A percentile compares a stretch with the other conserved stretches of the same genome.
phyloP scores from a whole-genome alignment of 306 rosid genomes.

The Trifolium dubium region DNA sequence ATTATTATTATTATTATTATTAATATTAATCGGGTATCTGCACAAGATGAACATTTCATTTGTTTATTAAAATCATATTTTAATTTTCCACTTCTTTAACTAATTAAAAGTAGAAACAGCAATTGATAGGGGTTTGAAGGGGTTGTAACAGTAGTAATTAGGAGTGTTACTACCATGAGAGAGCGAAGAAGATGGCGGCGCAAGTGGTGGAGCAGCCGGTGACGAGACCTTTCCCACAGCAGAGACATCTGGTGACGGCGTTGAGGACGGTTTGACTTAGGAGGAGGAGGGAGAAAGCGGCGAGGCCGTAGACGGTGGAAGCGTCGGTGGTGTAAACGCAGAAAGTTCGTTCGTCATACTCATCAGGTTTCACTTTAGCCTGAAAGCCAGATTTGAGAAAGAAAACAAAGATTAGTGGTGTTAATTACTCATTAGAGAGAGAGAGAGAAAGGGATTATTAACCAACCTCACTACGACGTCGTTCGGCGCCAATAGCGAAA shows the following conservation, averaged over 20 bases:
- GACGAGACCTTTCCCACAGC: conserved; percentile 88
- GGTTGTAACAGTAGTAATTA: neutral
- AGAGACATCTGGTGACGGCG: conserved; percentile 85
- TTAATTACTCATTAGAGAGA: neutral
- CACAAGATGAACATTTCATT: too few relatives aligned
- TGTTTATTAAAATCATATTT: neutral
- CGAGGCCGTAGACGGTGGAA: conserved; percentile 82
- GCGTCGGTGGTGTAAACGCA: conserved; percentile 85
- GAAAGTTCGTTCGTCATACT: conserved; percentile 73
- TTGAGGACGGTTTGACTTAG: conserved; percentile 69
- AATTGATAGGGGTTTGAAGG: neutral
- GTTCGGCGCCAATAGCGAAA: conserved; percentile 89
- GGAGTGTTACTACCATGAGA: conserved; percentile 64
- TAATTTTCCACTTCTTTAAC: neutral
- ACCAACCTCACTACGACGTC: conserved; percentile 84
- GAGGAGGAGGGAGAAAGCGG: conserved; percentile 69
- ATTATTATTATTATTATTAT: too few relatives aligned
- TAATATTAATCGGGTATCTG: too few relatives aligned
- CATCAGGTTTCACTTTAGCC: conserved; percentile 70
- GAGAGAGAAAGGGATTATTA: neutral
- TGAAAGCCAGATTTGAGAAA: conserved; percentile 21
- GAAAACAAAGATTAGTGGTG: neutral
- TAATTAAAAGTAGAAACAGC: neutral
- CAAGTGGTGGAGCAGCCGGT: conserved; percentile 65
- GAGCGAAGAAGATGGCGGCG: conserved; percentile 70